phyloP scores from a whole-genome alignment of 768 basidiomycete genomes.

The Phlebiopsis gigantea region DNA sequence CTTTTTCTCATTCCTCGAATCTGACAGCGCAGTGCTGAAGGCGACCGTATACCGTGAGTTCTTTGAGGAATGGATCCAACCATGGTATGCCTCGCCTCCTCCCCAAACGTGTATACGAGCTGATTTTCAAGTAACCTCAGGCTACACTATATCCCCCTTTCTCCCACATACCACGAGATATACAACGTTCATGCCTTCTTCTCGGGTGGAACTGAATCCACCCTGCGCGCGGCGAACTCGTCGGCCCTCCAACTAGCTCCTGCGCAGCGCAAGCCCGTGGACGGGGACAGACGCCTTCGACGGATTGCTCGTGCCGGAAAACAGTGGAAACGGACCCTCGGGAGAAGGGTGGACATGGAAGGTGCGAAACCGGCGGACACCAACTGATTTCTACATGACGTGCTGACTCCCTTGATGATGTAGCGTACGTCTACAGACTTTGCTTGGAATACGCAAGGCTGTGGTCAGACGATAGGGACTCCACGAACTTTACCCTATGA shows the following conservation, averaged over 20 bases:
- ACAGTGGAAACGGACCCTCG: constrained; percentile 84
- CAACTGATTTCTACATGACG: neutral
- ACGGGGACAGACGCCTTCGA: constrained; percentile 68
- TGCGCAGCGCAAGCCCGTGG: constrained; percentile 33
- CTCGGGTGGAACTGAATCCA: constrained; percentile 69
- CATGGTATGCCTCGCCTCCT: constrained; percentile 48
- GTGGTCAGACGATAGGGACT: constrained; percentile 77
- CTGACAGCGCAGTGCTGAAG: constrained; percentile 87
- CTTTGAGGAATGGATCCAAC: constrained; percentile 88
- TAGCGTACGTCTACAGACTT: constrained; percentile 83
- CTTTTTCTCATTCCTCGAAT: constrained; percentile 80
- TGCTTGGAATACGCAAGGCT: constrained; percentile 87
- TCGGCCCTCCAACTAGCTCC: constrained; percentile 32
- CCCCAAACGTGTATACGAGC: neutral
- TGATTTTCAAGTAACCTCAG: constrained; percentile 30
- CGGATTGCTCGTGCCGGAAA: constrained; percentile 91
- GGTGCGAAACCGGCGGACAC: constrained; percentile 35
- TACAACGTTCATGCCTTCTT: constrained; percentile 95
- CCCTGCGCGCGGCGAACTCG: constrained; percentile 48
- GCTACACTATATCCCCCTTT: constrained; percentile 94
- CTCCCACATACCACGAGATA: constrained; percentile 81
- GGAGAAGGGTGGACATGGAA: constrained; percentile 88
- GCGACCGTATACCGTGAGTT: constrained; percentile 89
- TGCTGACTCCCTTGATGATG: constrained; percentile 10
- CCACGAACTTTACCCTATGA: constrained; percentile 42